These are phyloP conservation scores for Symmetrospora coprosmae DNA, from an alignment of 768 basidiomycete genomes.

Conservation along the genomic window DNA sequence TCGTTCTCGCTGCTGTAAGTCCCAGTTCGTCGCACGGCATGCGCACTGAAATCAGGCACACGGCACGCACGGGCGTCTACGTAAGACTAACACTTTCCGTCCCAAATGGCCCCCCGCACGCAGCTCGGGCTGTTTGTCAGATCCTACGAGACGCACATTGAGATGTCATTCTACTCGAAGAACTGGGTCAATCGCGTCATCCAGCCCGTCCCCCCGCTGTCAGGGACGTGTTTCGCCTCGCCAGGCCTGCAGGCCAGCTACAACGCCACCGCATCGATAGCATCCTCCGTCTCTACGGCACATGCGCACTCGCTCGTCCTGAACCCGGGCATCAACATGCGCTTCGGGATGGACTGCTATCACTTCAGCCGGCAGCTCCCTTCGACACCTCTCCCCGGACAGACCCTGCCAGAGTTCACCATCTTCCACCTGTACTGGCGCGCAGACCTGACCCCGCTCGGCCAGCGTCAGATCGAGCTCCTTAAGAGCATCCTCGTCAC, in stretches of 20 bases:
- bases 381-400: conserved; percentile 28
- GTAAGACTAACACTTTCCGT: too few relatives aligned
- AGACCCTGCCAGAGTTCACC: conserved; percentile 35
- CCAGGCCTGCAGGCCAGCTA: conserved; percentile 50
- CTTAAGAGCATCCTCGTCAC: conserved; percentile 89
- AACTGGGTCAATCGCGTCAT: conserved; percentile 63
- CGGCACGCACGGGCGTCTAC: too few relatives aligned
- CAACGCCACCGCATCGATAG: conserved; percentile 46
- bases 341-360: conserved; percentile 76
- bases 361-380: conserved; percentile 76
- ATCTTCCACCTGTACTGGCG: conserved; percentile 92
- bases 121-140: conserved; percentile 35
- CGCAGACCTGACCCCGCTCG: conserved; percentile 67
- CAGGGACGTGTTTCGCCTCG: conserved; percentile 56
- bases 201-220: conserved; percentile 49
- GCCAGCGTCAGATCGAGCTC: conserved; percentile 70
- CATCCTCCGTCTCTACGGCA: too few relatives aligned
- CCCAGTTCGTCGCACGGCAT: too few relatives aligned
- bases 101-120: too few relatives aligned
- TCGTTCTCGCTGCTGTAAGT: not conserved
- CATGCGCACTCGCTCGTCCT: conserved; percentile 57
- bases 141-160: conserved; percentile 60
- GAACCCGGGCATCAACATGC: conserved; percentile 64
- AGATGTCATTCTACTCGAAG: conserved; percentile 62
- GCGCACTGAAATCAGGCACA: too few relatives aligned